These are phyloP conservation scores for Spergularia marina DNA, from an alignment of 148 eudicot genomes.

Conservation along the genomic window DNA sequence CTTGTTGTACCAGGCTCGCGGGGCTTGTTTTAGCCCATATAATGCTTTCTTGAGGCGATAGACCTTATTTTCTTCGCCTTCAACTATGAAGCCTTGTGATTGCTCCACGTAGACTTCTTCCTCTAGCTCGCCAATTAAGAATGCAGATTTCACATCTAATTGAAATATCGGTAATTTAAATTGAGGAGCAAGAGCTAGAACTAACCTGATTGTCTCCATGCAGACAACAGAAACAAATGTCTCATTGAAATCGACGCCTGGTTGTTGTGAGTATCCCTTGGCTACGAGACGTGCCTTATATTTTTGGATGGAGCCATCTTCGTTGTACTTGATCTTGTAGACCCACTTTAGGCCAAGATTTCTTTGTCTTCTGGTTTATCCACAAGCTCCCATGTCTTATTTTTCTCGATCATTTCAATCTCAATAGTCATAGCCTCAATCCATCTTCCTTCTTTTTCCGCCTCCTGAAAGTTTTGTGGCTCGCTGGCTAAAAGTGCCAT, in stretches of 20 bases:
- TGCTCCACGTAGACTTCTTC: too few relatives aligned
- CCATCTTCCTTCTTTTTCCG: background rate
- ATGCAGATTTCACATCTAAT: constrained; percentile 22
- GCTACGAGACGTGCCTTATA: background rate
- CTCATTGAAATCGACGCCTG: constrained; percentile 12
- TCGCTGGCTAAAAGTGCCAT: background rate
- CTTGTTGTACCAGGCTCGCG: background rate
- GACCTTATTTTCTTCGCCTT: too few relatives aligned
- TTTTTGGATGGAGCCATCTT: too few relatives aligned
- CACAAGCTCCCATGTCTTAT: background rate
- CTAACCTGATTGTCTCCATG: constrained; percentile 2
- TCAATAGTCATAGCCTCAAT: background rate
- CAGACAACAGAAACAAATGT: constrained; percentile 16
- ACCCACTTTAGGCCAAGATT: too few relatives aligned
- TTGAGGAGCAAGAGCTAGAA: constrained; percentile 2
- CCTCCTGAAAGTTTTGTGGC: background rate
- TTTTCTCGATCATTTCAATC: background rate
- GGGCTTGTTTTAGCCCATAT: background rate
- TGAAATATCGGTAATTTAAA: background rate
- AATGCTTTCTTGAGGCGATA: background rate
- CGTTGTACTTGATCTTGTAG: too few relatives aligned
- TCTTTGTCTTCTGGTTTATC: background rate
- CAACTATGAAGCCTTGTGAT: too few relatives aligned
- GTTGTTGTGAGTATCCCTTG: constrained; percentile 6
- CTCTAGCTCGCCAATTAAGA: background rate